These are phyloP conservation scores for Aphanocladium album DNA, from an alignment of 2,329 filamentous ascomycete species.

Conservation along the genomic window DNA sequence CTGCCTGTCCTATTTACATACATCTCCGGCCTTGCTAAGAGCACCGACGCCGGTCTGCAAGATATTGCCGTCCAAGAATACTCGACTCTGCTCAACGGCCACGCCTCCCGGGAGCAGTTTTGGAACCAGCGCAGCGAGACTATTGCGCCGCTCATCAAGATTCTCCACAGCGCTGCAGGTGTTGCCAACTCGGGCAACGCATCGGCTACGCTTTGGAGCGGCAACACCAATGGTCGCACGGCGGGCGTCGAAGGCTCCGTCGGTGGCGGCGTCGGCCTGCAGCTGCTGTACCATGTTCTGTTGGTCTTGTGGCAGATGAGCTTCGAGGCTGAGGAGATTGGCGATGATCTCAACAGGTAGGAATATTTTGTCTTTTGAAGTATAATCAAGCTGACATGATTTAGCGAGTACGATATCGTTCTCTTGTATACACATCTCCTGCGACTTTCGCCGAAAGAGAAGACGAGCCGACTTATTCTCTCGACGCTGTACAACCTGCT, in stretches of 20 bases:
- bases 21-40: conserved; percentile 76
- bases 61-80: conserved; percentile 94
- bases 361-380: conserved; percentile 25
- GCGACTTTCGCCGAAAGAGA: conserved; percentile 91
- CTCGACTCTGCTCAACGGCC: conserved; percentile 75
- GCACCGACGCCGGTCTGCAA: conserved; percentile 81
- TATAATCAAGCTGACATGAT: conserved; percentile 17
- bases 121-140: conserved; percentile 90
- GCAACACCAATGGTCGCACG: conserved; percentile 47
- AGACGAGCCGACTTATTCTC: conserved; percentile 87
- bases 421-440: conserved; percentile 89
- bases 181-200: conserved; percentile 60
- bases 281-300: conserved; percentile 89
- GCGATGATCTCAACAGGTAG: conserved; percentile 78
- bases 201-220: conserved; percentile 58
- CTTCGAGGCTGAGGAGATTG: conserved; percentile 75
- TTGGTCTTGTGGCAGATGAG: conserved; percentile 95
- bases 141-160: conserved; percentile 72
- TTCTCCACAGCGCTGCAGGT: conserved; percentile 74
- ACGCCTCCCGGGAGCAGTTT: conserved; percentile 71
- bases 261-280: conserved; percentile 81
- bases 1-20: conserved; percentile 82
- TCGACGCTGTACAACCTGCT: conserved; percentile 88
- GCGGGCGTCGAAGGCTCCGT: conserved; percentile 58
- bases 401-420: conserved; percentile 86